Evolutionary conservation across 2,329 filamentous ascomycete species (phyloP).

Genomic region (Alternaria brassicae): DNA sequence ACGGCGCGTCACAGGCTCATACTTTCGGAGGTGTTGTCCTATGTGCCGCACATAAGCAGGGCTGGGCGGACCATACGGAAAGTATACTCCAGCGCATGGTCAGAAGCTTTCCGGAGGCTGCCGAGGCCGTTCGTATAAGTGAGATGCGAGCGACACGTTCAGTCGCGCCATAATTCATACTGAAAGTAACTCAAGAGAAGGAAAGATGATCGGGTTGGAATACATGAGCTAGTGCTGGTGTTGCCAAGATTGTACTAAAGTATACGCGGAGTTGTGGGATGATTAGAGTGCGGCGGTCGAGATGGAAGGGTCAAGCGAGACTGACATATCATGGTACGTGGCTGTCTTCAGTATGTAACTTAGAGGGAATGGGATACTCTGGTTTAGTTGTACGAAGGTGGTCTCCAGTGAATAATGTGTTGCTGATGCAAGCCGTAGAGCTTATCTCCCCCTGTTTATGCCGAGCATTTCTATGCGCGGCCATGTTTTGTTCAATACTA

Average conservation of each 20-base stretch:
- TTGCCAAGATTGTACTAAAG: not conserved
- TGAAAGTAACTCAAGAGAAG: not conserved
- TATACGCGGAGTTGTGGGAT: not conserved
- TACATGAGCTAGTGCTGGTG: not conserved
- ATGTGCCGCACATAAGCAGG: not conserved
- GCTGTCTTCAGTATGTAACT: not conserved
- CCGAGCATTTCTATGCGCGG: not conserved
- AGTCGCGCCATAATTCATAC: not conserved
- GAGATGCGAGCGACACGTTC: not conserved
- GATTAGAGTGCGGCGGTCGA: not conserved
- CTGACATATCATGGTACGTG: not conserved
- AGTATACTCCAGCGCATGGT: constrained; percentile 6
- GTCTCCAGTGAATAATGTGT: not conserved
- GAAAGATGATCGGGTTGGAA: not conserved
- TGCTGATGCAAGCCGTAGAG: not conserved
- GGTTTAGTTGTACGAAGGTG: not conserved
- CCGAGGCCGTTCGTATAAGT: not conserved
- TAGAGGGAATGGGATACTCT: not conserved
- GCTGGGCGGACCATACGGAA: not conserved
- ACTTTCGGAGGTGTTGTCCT: not conserved
- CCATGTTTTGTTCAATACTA: not conserved
- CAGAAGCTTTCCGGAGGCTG: constrained; percentile 1
- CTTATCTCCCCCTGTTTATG: not conserved
- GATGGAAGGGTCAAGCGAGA: not conserved
- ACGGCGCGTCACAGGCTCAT: constrained; percentile 2